Base-by-base conservation (phyloP, 805 yeast genomes). In the Yamadazyma insecticola region DNA sequence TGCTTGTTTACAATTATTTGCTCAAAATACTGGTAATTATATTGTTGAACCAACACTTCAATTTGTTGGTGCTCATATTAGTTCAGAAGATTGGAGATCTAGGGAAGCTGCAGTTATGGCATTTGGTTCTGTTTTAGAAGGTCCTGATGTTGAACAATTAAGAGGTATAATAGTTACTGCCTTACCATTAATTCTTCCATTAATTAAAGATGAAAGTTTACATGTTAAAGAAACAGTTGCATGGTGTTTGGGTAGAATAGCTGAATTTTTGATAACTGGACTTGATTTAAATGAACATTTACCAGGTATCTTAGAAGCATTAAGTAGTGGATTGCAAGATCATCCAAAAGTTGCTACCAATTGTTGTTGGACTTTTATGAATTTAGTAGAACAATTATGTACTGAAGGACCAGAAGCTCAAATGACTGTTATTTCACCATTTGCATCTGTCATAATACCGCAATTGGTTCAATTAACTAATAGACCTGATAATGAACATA, bases 101-200 rank as follows among this genome's bases (percentile, higher is more conserved):
- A 80, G 96, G 48, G 98, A 92, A 63, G 97, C 97, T 16, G 95
- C 97, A 2, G 96, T 92, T 5, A 92, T 92, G 98, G 97, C 98
- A 0, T 92, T 92, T 55, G 98, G 98, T 20, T 88, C 97, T 9
- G 86, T 92, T 37, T 70, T 92, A 47, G 97, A 88, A 47, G 98
- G 98, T 13, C 96, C 96, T 18, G 89, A 84, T 41, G 73, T 76
- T 32, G 76, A 72, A 2, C 81, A 81, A 49, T 67, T 87, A 48
- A 74, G 74, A 30, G 59, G 61, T 6, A 70, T 88, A 32, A 81
- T 90, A 40, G 76, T 72, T 20, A 90, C 85, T 64, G 97, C 97
- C 2, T 67, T 92, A 40, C 74, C 74, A 20, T 87, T 96, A 13
- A 81, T 92, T 35, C 66, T 89, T 34, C 54, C 56, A 11, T 70